Base-by-base conservation (phyloP, 2,329 filamentous ascomycete genomes). In the Alternaria gaisen region DNA sequence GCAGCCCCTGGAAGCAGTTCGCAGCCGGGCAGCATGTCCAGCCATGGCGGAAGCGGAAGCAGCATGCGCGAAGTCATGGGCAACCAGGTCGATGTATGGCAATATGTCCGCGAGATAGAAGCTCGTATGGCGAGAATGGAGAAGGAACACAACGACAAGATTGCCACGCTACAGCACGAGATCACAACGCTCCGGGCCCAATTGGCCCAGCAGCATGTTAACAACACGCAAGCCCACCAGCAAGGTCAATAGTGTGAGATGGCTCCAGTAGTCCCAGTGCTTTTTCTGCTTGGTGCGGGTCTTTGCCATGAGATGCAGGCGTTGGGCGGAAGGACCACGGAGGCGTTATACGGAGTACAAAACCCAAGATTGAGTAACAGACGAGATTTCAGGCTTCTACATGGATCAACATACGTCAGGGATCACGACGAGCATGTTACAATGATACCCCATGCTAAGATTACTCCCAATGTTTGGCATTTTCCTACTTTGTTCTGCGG, bases 71-170 rank as follows among this genome's bases (percentile, higher is more conserved):
- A 92, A 68, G 83, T 92, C 61, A 90, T 92, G 75, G 87, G 53
- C 80, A 87, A 64, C 28, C 70, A 73, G 14, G 61, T 74, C 28
- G 88, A 88, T 42, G 81, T 94, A 9, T 93, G 90, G 90, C 81
- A 84, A 4, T 93, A 93, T 70, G 86, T 94, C 34, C 88, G 92
- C 58, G 85, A 84, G 18, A 81, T 94, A 51, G 91, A 94, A 72
- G 85, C 71, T 34, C 76, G 80, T 18, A 80, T 84, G 74, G 74
- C 76, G 18, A 70, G 79, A 26, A 82, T 81, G 77, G 78, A 81
- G 58, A 81, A 83, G 67, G 83, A 84, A 58, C 80, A 83, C 64
- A 80, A 82, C 56, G 68, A 80, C 51, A 79, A 80, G 50, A 82
- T 84, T 44, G 71, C 73, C 9, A 73, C 77, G 9, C 61, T 84